Conservation (phyloP, 345 rosid species). For the Zanthoxylum bungeanum region DNA sequence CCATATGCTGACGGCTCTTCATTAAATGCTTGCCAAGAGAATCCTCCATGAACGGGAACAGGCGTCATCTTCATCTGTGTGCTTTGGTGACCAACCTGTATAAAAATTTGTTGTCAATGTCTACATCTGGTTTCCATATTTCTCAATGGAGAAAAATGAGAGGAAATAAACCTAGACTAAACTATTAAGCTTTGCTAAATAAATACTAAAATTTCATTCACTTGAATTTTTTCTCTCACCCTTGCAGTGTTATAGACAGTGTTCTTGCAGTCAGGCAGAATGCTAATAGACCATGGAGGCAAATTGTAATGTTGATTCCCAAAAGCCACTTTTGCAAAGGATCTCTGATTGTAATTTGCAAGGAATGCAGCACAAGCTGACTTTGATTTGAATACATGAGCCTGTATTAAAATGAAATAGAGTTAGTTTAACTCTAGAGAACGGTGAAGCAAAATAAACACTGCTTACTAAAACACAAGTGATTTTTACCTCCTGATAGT, state of each 20-base stretch:
- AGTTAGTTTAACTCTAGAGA: not conserved
- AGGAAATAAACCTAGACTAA: too few relatives aligned
- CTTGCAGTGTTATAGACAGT: constrained; percentile 97
- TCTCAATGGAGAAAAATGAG: not conserved
- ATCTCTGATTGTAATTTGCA: constrained; percentile 65
- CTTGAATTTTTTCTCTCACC: constrained; percentile 43
- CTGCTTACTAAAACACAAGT: not conserved
- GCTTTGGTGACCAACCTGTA: constrained; percentile 85
- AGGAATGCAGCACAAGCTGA: constrained; percentile 94
- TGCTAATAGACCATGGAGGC: constrained; percentile 99
- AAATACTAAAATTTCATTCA: not conserved
- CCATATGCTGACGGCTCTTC: constrained; percentile 65
- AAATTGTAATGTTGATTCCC: constrained; percentile 77
- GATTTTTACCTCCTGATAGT: constrained; percentile 73
- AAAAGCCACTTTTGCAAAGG: constrained; percentile 73
- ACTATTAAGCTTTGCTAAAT: not conserved
- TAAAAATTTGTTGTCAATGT: constrained; percentile 5
- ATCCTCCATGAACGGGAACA: constrained; percentile 73
- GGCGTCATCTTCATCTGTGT: constrained; percentile 84
- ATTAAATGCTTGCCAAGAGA: constrained; percentile 92
- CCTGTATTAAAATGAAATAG: constrained; percentile 41
- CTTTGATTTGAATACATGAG: constrained; percentile 75
- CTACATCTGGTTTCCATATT: not conserved
- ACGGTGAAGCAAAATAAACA: not conserved
- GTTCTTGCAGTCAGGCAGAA: constrained; percentile 98